phyloP scores from a whole-genome alignment of 1,284 basidiomycete species.

The Malassezia furfur region DNA sequence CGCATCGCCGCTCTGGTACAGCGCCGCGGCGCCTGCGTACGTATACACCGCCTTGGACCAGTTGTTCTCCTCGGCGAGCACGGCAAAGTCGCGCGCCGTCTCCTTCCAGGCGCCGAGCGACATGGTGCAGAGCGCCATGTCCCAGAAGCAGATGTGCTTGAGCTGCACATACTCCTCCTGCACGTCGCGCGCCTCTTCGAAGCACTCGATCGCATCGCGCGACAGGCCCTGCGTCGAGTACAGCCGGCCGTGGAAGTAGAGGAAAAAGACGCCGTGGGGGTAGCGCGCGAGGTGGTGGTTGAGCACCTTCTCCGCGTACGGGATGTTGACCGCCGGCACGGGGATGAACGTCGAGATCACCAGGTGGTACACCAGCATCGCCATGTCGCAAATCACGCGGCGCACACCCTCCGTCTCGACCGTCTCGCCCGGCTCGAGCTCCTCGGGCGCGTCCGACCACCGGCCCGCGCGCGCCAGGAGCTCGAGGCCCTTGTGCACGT shows the following conservation, averaged over 20 bases:
- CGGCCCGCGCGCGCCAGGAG: slow-evolving; percentile 34
- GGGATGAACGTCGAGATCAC: slow-evolving; percentile 46
- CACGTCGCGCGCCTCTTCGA: slow-evolving; percentile 35
- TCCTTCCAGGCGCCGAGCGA: slow-evolving; percentile 34
- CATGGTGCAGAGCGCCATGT: slow-evolving; percentile 43
- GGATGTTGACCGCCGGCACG: slow-evolving; percentile 42
- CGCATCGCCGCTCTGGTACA: slow-evolving; percentile 26
- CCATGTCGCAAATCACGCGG: slow-evolving; percentile 41
- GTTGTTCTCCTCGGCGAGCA: slow-evolving; percentile 41
- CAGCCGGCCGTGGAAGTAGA: slow-evolving; percentile 47
- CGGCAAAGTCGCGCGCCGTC: slow-evolving; percentile 30
- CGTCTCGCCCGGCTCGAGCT: slow-evolving; percentile 23
- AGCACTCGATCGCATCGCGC: slow-evolving; percentile 36
- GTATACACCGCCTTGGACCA: slow-evolving; percentile 47
- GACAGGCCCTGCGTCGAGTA: slow-evolving; percentile 43
- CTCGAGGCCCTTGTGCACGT: slow-evolving; percentile 31
- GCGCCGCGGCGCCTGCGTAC: slow-evolving; percentile 34
- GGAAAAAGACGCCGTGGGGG: slow-evolving; percentile 45
- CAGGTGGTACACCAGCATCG: slow-evolving; percentile 41
- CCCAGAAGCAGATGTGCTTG: slow-evolving; percentile 47
- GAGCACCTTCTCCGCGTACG: slow-evolving; percentile 44
- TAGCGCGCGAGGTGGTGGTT: slow-evolving; percentile 43
- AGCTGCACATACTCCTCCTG: slow-evolving; percentile 47
- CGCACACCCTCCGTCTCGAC: slow-evolving; percentile 29
- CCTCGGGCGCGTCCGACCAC: slow-evolving; percentile 25